These are phyloP conservation scores for Pyrus pyrifolia DNA, from an alignment of 306 rosid species.

Conservation along the genomic window DNA sequence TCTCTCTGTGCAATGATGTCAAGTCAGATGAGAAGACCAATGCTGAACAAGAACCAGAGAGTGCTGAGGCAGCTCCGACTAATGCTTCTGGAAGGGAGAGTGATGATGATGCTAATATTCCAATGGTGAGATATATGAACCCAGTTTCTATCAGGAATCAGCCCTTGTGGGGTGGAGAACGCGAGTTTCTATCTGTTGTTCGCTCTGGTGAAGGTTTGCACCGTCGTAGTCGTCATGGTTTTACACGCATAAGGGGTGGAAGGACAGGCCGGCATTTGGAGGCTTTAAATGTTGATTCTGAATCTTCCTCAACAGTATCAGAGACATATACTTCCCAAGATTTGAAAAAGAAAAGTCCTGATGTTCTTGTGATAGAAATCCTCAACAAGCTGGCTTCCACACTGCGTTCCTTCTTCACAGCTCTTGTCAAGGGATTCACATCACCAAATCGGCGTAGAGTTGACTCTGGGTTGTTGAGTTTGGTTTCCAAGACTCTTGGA, in stretches of 20 bases:
- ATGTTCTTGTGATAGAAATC: slow-evolving; percentile 67
- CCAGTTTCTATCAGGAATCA: slow-evolving; percentile 77
- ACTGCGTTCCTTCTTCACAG: slow-evolving; percentile 78
- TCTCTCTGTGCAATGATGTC: slow-evolving; percentile 71
- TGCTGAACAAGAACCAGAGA: slow-evolving; percentile 68
- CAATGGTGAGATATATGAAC: slow-evolving; percentile 76
- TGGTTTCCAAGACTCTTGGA: slow-evolving; percentile 90
- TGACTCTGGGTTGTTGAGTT: slow-evolving; percentile 70
- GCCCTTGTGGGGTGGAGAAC: slow-evolving; percentile 83
- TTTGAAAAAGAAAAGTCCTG: slow-evolving; percentile 92
- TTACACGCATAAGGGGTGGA: slow-evolving; percentile 86
- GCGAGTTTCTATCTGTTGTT: slow-evolving; percentile 84
- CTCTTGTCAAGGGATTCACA: slow-evolving; percentile 91
- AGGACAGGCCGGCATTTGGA: slow-evolving; percentile 78
- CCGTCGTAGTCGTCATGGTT: slow-evolving; percentile 81
- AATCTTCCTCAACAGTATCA: slow-evolving; percentile 44
- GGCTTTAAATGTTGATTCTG: slow-evolving; percentile 69
- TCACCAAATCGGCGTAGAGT: slow-evolving; percentile 89
- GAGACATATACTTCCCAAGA: slow-evolving; percentile 69
- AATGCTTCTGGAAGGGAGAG: slow-evolving; percentile 78
- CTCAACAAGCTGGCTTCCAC: slow-evolving; percentile 81
- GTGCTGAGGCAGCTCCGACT: slow-evolving; percentile 56
- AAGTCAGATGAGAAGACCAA: slow-evolving; percentile 69
- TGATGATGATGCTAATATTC: slow-evolving; percentile 80
- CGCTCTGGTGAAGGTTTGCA: slow-evolving; percentile 86